Conservation (phyloP, 2,329 filamentous ascomycete species). For the Penicillium sclerotigenum region DNA sequence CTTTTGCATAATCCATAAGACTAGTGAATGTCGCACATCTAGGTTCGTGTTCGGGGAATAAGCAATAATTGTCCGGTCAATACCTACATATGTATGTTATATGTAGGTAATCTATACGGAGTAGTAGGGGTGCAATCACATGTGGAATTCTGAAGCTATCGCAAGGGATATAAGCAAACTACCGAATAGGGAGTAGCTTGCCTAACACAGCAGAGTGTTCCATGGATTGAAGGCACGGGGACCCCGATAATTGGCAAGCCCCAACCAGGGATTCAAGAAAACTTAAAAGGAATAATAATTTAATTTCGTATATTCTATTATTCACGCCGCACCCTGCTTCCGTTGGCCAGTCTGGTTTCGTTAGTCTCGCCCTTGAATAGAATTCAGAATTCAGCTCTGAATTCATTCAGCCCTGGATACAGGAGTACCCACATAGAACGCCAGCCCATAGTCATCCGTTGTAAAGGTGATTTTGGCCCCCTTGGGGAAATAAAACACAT, state of each 20-base stretch:
- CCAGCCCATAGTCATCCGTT: constrained; percentile 59
- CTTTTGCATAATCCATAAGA: background rate
- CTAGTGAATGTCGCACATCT: constrained; percentile 4
- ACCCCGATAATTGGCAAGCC: constrained; percentile 10
- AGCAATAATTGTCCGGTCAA: constrained; percentile 1
- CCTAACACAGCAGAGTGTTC: background rate
- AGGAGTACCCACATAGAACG: constrained; percentile 50
- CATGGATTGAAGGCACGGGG: constrained; percentile 19
- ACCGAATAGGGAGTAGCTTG: constrained; percentile 20
- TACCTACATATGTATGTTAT: background rate
- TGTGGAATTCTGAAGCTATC: background rate
- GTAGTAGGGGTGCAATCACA: background rate
- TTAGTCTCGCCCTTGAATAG: background rate
- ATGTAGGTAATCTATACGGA: background rate
- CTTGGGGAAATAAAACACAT: constrained; percentile 68
- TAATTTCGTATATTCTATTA: background rate
- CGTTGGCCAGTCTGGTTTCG: constrained; percentile 31
- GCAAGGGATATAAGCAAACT: constrained; percentile 21
- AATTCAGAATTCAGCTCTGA: background rate
- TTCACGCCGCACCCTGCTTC: constrained; percentile 27
- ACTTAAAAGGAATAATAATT: background rate
- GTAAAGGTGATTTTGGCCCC: constrained; percentile 65
- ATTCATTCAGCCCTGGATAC: background rate
- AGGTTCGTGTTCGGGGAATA: background rate
- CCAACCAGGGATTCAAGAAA: background rate